phyloP scores from a whole-genome alignment of 2,329 filamentous ascomycete species.

The Verticillium albo-atrum region DNA sequence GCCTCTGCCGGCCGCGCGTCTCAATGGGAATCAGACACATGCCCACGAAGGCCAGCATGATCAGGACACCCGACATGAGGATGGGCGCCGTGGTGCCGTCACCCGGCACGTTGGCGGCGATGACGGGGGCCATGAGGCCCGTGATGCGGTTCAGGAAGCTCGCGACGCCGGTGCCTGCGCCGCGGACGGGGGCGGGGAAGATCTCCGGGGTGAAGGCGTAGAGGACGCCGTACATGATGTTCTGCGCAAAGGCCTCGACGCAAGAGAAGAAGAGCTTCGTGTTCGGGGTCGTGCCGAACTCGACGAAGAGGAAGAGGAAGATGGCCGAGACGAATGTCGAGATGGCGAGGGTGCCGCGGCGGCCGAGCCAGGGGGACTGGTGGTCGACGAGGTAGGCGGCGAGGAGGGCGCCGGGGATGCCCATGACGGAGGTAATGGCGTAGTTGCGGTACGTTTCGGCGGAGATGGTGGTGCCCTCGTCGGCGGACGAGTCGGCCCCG shows the following conservation, averaged over 20 bases:
- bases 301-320: conserved; percentile 65
- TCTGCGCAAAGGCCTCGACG: conserved; percentile 67
- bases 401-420: conserved; percentile 72
- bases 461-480: conserved; percentile 28
- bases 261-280: conserved; percentile 63
- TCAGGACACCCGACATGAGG: conserved; percentile 52
- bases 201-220: conserved; percentile 76
- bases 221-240: conserved; percentile 73
- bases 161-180: conserved; percentile 67
- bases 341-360: conserved; percentile 66
- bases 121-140: conserved; percentile 63
- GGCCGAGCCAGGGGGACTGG: conserved; percentile 58
- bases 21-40: conserved; percentile 61
- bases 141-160: conserved; percentile 66
- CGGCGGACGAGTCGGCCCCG: conserved; percentile 22
- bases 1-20: conserved; percentile 53
- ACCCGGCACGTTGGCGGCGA: conserved; percentile 58
- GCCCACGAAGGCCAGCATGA: conserved; percentile 53
- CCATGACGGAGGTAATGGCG: conserved; percentile 71
- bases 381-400: conserved; percentile 69
- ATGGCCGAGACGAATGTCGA: conserved; percentile 63
- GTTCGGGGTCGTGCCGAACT: conserved; percentile 49
- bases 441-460: conserved; percentile 70
- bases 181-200: conserved; percentile 67
- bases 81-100: conserved; percentile 54